Conservation (phyloP, 176 grass and related monocot species). For the Rhynchospora tenuis region DNA sequence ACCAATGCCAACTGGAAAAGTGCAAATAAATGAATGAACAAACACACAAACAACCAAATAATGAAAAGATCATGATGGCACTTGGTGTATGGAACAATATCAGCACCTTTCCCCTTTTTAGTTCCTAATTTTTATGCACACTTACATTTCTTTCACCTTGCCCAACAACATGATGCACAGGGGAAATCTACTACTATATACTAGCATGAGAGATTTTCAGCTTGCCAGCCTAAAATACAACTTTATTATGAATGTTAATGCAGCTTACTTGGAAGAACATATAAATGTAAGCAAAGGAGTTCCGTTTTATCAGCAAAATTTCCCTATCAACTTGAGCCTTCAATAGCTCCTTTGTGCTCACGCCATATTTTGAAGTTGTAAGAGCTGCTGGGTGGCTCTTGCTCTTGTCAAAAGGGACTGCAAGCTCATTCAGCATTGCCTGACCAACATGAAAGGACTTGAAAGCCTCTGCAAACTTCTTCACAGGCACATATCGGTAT, state of each 20-base stretch:
- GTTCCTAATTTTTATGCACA: too few relatives aligned
- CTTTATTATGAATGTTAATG: background rate
- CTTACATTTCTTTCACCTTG: too few relatives aligned
- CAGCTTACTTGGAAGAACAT: background rate
- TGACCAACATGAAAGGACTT: conserved; percentile 33
- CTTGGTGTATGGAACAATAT: background rate
- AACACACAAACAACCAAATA: background rate
- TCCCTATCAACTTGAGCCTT: conserved; percentile 31
- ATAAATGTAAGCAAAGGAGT: conserved; percentile 34
- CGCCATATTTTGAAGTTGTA: conserved; percentile 30
- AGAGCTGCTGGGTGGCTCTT: conserved; percentile 34
- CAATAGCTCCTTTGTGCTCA: conserved; percentile 28
- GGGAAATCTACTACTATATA: too few relatives aligned
- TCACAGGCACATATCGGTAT: conserved; percentile 34
- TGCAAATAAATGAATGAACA: conserved; percentile 5
- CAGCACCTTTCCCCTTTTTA: background rate
- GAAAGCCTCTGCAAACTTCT: conserved; percentile 26
- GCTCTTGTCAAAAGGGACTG: conserved; percentile 26
- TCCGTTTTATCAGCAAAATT: conserved; percentile 39
- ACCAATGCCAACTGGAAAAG: conserved; percentile 37
- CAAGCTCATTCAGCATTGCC: conserved; percentile 8
- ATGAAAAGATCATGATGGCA: background rate
- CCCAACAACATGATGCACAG: too few relatives aligned
- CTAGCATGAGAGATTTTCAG: too few relatives aligned
- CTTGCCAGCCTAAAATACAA: background rate